These are phyloP conservation scores for Alternaria brassicae DNA, from an alignment of 2,329 filamentous ascomycete species.

Conservation along the genomic window DNA sequence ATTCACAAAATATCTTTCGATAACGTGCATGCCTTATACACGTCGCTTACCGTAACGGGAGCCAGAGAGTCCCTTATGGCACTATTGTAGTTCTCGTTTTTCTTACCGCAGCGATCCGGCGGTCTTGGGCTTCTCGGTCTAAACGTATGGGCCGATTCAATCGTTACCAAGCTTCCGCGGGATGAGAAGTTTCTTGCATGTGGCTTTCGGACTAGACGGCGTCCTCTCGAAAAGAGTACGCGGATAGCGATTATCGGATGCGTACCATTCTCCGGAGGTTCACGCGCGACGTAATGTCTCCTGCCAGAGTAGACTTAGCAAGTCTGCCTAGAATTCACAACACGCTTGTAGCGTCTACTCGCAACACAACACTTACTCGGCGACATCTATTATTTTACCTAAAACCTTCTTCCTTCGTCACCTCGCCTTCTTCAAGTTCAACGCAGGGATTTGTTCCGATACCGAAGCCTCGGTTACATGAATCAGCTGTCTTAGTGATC, in stretches of 20 bases:
- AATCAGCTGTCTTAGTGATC: neutral
- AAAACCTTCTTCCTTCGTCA: neutral
- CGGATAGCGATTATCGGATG: neutral
- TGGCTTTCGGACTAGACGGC: neutral
- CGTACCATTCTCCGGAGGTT: neutral
- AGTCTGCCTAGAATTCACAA: neutral
- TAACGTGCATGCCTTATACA: neutral
- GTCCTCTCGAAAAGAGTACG: neutral
- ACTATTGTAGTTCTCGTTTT: neutral
- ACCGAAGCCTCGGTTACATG: neutral
- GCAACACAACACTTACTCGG: neutral
- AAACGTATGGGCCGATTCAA: neutral
- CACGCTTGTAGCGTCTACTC: neutral
- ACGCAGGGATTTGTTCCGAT: neutral
- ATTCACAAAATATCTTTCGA: neutral
- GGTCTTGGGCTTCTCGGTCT: neutral
- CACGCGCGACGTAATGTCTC: neutral
- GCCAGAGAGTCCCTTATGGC: neutral
- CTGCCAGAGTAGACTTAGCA: neutral
- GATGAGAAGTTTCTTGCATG: neutral
- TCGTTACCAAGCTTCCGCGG: neutral
- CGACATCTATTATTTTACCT: neutral
- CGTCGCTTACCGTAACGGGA: neutral
- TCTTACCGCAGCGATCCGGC: neutral
- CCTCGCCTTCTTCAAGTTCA: neutral